Evolutionary conservation across 225 moss, liverwort and hornwort species (phyloP).

Genomic region (Polytrichum commune): DNA sequence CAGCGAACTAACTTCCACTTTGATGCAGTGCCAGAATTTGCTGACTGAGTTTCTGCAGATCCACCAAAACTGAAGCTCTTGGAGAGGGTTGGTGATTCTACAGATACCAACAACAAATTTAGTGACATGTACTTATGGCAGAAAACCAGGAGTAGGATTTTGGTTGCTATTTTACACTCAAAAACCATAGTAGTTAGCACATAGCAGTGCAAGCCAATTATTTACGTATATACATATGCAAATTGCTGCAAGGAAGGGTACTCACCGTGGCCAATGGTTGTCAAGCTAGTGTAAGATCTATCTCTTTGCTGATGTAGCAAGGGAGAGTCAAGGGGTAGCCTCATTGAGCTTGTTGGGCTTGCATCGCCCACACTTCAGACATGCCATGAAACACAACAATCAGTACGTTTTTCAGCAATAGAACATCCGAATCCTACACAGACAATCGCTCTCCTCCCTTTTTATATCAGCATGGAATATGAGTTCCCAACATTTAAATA

Average conservation of each 20-base stretch:
- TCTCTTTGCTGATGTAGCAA: slow-evolving; percentile 32
- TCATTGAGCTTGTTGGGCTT: slow-evolving; percentile 40
- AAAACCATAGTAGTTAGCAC: no score
- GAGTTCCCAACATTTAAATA: no score
- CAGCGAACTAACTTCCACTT: slow-evolving; percentile 58
- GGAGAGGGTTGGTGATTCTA: slow-evolving; percentile 37
- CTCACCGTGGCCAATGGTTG: slow-evolving; percentile 49
- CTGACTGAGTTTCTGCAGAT: slow-evolving; percentile 25
- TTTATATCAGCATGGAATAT: no score
- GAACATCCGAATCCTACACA: no score
- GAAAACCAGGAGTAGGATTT: no score
- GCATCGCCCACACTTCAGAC: slow-evolving; percentile 35
- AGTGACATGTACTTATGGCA: no score
- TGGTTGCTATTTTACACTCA: no score
- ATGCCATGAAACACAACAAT: slow-evolving; percentile 20
- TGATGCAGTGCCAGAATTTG: slow-evolving; percentile 28
- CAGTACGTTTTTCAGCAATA: not conserved
- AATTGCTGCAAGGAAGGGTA: not conserved
- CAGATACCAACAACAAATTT: slow-evolving; percentile 8
- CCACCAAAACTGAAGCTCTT: slow-evolving; percentile 21
- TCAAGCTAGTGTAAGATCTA: slow-evolving; percentile 52
- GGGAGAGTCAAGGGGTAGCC: slow-evolving; percentile 35
- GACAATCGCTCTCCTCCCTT: no score
- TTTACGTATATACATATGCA: no score
- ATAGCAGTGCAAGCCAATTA: no score